Evolutionary conservation across 331 rosid genomes (phyloP).

Genomic region (Dryas integrifolia): DNA sequence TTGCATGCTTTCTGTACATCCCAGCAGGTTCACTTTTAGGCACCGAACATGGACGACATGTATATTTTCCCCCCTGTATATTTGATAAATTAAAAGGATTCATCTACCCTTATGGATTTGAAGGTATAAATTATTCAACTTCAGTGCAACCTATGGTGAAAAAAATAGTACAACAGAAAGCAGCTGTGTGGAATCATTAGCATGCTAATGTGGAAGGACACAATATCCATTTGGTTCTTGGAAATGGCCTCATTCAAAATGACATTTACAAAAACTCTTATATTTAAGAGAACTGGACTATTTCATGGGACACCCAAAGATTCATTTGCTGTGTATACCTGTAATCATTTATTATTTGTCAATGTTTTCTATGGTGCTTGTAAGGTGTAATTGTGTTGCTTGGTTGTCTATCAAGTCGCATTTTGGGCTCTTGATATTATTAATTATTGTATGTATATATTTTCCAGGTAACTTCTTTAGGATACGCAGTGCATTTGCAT

Average conservation of each 20-base stretch:
- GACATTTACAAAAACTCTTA: neutral
- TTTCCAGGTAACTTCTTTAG: constrained; percentile 91
- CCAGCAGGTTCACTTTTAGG: too few relatives aligned
- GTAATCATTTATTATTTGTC: neutral
- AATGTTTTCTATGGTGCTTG: neutral
- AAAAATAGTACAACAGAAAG: neutral
- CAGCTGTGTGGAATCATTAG: neutral
- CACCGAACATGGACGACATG: too few relatives aligned
- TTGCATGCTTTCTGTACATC: neutral
- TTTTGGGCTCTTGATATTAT: constrained; percentile 19
- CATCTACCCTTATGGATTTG: too few relatives aligned
- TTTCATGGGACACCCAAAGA: neutral
- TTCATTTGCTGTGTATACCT: neutral
- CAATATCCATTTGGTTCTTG: neutral
- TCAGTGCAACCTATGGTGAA: neutral
- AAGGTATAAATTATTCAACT: too few relatives aligned
- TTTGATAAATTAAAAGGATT: too few relatives aligned
- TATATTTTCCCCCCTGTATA: too few relatives aligned
- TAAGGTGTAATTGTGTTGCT: neutral
- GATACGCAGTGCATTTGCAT: constrained; percentile 98
- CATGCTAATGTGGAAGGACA: neutral
- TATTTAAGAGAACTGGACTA: neutral
- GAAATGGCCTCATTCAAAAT: neutral
- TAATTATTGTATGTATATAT: constrained; percentile 18
- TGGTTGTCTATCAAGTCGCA: constrained; percentile 3